Base-by-base conservation (phyloP, 345 rosid genomes). In the Cardiospermum halicacabum region DNA sequence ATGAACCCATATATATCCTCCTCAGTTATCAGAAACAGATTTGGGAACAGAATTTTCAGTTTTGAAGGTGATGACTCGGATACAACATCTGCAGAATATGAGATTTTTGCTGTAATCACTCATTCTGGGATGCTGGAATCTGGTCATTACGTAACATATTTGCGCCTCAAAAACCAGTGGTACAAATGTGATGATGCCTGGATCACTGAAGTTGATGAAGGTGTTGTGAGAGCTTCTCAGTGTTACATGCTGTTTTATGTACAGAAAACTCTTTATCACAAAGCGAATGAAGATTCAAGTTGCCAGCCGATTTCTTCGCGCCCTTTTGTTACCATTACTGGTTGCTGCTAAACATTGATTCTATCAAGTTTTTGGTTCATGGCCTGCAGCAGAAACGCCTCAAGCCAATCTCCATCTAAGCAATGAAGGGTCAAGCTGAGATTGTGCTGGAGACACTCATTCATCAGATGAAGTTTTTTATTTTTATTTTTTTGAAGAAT, bases 101-200 rank as follows among this genome's bases (percentile, higher is more conserved):
- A 92, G 82, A 81, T 92, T 39, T 89, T 88, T 77, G 97, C 97
- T 5, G 89, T 89, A 49, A 76, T 92, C 26, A 80, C 93, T 47
- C 98, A 92, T 70, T 77, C 91, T 0, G 98, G 97, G 59, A 89
- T 78, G 79, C 74, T 92, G 55, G 96, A 88, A 48, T 85, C 96
- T 0, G 98, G 98, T 48, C 98, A 92, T 62, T 89, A 92, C 22
- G 85, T 86, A 71, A 92, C 96, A 2, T 92, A 81, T 45, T 72
- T 92, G 65, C 84, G 90, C 56, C 73, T 88, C 22, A 72, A 82
- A 66, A 81, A 85, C 62, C 76, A 79, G 74, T 92, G 98, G 98
- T 92, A 92, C 76, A 88, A 60, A 82, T 92, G 97, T 62, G 98
- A 92, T 30, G 98, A 92, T 64, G 85, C 97, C 16, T 92, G 98